Conservation (phyloP, 169 alveolate species). For the Hepatocystis sp. region DNA sequence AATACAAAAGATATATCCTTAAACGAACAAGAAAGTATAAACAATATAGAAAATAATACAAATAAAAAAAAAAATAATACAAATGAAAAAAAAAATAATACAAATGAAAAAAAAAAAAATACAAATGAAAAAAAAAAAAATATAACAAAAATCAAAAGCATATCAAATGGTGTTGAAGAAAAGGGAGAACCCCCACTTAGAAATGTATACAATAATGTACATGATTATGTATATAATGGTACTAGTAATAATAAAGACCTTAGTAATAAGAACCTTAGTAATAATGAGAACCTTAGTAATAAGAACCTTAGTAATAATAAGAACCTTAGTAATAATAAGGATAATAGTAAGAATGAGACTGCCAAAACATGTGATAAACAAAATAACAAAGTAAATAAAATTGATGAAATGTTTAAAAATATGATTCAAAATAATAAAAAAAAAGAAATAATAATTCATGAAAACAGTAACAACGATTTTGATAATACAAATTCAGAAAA, state of each 20-base stretch:
- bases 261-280: too few relatives aligned
- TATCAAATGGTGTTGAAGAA: not conserved
- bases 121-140: not conserved
- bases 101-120: not conserved
- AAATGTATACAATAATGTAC: not conserved
- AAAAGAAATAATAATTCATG: conserved; percentile 3
- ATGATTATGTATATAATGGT: not conserved
- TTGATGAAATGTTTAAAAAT: conserved; percentile 73
- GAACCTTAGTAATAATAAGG: conserved; percentile 5
- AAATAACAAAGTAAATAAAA: conserved; percentile 33
- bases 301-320: not conserved
- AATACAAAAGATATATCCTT: too few relatives aligned
- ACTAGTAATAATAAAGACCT: conserved; percentile 11
- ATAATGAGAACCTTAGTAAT: too few relatives aligned
- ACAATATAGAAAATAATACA: too few relatives aligned
- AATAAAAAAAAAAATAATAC: not conserved
- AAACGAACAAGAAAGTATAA: too few relatives aligned
- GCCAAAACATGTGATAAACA: conserved; percentile 3
- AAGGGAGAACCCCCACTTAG: not conserved
- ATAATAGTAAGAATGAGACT: conserved; percentile 15
- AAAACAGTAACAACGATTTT: not conserved
- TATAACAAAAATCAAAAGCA: not conserved
- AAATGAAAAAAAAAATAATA: not conserved
- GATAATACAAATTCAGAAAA: not conserved
- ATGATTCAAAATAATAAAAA: conserved; percentile 38